phyloP scores from a whole-genome alignment of 164 flowering plant genomes.

The Liriodendron chinense region DNA sequence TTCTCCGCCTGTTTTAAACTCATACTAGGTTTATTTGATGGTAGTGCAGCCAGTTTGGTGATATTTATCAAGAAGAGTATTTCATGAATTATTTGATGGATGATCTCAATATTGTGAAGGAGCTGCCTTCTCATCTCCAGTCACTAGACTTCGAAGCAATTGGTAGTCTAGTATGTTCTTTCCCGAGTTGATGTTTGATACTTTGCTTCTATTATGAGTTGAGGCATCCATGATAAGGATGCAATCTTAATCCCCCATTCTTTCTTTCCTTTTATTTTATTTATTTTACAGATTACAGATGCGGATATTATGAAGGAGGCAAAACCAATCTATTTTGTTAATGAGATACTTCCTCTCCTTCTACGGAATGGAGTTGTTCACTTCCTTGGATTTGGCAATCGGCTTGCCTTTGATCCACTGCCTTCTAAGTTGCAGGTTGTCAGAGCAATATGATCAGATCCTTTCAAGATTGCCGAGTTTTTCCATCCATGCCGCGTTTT shows the following conservation, averaged over 20 bases:
- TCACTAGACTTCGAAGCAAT: slow-evolving; percentile 59
- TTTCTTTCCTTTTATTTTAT: slow-evolving; percentile 6
- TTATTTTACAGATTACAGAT: slow-evolving; percentile 65
- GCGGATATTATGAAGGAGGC: slow-evolving; percentile 86
- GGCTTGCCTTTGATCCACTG: slow-evolving; percentile 91
- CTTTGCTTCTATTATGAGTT: neutral
- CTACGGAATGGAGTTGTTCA: slow-evolving; percentile 67
- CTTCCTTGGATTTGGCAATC: slow-evolving; percentile 92
- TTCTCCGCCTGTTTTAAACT: neutral
- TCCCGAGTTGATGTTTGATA: neutral
- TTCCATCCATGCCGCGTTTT: neutral
- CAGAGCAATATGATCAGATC: neutral
- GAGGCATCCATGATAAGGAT: slow-evolving; percentile 1
- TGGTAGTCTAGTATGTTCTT: slow-evolving; percentile 62
- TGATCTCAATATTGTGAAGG: slow-evolving; percentile 69
- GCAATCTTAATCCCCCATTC: slow-evolving; percentile 4
- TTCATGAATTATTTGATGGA: slow-evolving; percentile 64
- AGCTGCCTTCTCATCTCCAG: slow-evolving; percentile 67
- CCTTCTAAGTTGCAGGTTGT: slow-evolving; percentile 91
- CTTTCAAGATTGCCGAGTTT: neutral
- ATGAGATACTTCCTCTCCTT: slow-evolving; percentile 61
- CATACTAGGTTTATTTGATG: slow-evolving; percentile 2
- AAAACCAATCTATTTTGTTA: slow-evolving; percentile 57
- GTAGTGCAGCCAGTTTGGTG: slow-evolving; percentile 84
- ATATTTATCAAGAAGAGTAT: slow-evolving; percentile 82